Evolutionary conservation across 768 basidiomycete genomes (phyloP).

Genomic region (Lepiota brunneoincarnata): DNA sequence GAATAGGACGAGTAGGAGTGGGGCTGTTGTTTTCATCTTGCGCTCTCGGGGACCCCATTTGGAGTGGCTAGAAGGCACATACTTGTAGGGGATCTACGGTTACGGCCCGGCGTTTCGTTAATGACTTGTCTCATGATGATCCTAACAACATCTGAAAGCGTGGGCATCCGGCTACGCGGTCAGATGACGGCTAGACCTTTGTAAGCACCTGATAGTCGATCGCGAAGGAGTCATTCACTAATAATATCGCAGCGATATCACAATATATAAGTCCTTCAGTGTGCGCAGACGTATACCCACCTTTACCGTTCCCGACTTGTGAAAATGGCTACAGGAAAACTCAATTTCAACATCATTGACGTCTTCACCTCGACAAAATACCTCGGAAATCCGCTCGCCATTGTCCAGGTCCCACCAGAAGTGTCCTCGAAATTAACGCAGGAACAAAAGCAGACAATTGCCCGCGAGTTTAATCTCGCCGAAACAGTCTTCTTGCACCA

Average conservation of each 20-base stretch:
- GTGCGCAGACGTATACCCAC: no score
- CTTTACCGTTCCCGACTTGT: background rate
- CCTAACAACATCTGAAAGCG: background rate
- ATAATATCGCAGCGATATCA: no score
- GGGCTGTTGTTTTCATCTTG: no score
- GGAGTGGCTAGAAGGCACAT: no score
- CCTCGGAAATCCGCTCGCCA: constrained; percentile 42
- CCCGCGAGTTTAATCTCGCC: constrained; percentile 48
- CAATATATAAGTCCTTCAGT: no score
- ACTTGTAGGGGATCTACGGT: no score
- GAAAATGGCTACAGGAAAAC: constrained; percentile 4
- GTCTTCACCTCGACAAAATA: constrained; percentile 41
- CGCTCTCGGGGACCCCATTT: no score
- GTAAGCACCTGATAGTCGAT: background rate
- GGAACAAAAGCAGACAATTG: constrained; percentile 38
- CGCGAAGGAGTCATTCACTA: no score
- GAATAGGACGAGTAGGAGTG: no score
- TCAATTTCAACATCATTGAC: constrained; percentile 31
- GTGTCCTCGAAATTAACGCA: constrained; percentile 24
- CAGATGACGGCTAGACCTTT: background rate
- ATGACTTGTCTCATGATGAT: background rate
- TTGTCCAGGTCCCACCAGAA: constrained; percentile 33
- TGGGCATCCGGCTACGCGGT: background rate
- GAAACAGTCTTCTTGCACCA: constrained; percentile 47
- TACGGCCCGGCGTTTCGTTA: no score